phyloP scores from a whole-genome alignment of 208 protist genomes.

The Acanthamoeba lenticulata region DNA sequence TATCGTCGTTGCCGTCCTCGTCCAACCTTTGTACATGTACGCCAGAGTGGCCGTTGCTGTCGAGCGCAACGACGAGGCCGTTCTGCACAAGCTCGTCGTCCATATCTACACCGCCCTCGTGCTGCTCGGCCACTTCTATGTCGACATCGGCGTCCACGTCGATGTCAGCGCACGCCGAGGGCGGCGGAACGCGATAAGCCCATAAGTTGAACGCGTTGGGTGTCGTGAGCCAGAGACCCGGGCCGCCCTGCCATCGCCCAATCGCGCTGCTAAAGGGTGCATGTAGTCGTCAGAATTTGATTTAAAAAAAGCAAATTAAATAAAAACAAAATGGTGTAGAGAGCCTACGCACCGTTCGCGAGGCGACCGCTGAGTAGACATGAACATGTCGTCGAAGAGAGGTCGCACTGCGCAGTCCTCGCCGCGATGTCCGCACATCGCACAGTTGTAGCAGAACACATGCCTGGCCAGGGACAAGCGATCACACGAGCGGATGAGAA shows the following conservation, averaged over 20 bases:
- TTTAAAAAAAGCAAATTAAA: not conserved
- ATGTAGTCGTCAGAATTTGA: no score
- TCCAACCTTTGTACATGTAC: not conserved
- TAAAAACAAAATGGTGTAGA: not conserved
- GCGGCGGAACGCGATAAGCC: not conserved
- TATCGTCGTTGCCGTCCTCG: not conserved
- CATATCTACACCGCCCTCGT: not conserved
- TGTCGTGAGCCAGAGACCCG: not conserved
- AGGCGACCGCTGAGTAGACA: not conserved
- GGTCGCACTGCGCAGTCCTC: not conserved
- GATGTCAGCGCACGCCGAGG: not conserved
- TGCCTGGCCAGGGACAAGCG: not conserved
- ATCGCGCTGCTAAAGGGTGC: not conserved
- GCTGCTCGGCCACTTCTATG: no score
- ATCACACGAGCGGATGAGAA: not conserved
- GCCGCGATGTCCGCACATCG: not conserved
- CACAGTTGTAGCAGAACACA: constrained; percentile 11
- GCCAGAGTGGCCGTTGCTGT: no score
- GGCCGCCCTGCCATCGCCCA: not conserved
- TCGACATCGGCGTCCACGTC: not conserved
- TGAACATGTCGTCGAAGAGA: not conserved
- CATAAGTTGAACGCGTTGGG: not conserved
- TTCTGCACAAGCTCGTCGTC: not conserved
- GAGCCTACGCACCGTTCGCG: not conserved
- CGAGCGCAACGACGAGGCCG: not conserved